A percentile compares a stretch with the other conserved stretches of the same genome.
These are phyloP conservation scores for Phialophora verrucosa DNA, from an alignment of 2,329 filamentous ascomycete species.

Conservation along the genomic window DNA sequence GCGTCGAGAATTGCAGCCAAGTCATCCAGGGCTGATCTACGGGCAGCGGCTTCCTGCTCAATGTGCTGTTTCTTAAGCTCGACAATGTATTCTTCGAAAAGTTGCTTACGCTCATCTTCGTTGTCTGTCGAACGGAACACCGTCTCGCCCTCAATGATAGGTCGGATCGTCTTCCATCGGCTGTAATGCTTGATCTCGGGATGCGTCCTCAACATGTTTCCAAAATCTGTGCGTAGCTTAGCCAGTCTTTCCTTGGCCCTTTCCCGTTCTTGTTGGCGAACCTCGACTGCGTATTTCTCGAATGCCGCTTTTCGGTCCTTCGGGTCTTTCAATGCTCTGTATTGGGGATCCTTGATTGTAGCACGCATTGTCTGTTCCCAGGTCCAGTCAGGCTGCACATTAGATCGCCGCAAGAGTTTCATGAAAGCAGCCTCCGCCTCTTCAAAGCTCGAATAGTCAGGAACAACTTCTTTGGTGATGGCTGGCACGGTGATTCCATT, in stretches of 20 bases:
- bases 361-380: conserved; percentile 89
- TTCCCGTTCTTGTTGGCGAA: conserved; percentile 90
- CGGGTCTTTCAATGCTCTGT: conserved; percentile 89
- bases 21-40: conserved; percentile 83
- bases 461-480: conserved; percentile 61
- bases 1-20: conserved; percentile 77
- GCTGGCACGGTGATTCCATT: conserved; percentile 49
- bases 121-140: conserved; percentile 91
- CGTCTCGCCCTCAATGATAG: conserved; percentile 92
- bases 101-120: conserved; percentile 82
- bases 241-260: conserved; percentile 89
- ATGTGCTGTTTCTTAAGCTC: conserved; percentile 80
- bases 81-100: conserved; percentile 92
- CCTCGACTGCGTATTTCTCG: conserved; percentile 91
- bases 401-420: conserved; percentile 83
- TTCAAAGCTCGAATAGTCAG: conserved; percentile 78
- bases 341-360: conserved; percentile 88
- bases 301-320: conserved; percentile 89
- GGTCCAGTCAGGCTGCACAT: conserved; percentile 87
- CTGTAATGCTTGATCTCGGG: conserved; percentile 97
- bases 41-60: conserved; percentile 73
- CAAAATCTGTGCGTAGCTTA: conserved; percentile 92
- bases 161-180: conserved; percentile 92
- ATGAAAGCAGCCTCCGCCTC: conserved; percentile 92
- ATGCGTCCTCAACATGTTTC: conserved; percentile 93